phyloP scores from a whole-genome alignment of 495 filamentous ascomycete species.

The Filosporella fistucella region DNA sequence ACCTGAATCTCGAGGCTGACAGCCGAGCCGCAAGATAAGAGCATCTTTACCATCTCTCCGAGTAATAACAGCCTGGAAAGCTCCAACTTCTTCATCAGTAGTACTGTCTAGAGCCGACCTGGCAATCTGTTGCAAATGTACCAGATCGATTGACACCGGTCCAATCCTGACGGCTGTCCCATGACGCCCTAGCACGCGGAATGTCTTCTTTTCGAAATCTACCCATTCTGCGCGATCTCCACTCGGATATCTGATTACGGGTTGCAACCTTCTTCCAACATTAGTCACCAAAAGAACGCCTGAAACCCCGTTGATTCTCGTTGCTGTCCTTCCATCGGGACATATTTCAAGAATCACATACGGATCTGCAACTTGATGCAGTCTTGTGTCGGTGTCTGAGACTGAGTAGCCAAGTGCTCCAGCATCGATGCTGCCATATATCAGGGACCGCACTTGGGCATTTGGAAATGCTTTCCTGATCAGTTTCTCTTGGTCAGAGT shows the following conservation, averaged over 20 bases:
- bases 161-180: background rate
- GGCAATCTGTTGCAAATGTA: too few relatives aligned
- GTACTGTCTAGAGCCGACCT: too few relatives aligned
- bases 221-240: constrained; percentile 2
- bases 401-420: constrained; percentile 1
- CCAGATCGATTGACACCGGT: background rate
- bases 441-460: background rate
- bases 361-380: background rate
- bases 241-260: background rate
- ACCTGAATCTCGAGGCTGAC: too few relatives aligned
- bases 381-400: background rate
- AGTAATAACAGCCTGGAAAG: too few relatives aligned
- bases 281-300: background rate
- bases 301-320: background rate
- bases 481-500: background rate
- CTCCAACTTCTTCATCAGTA: too few relatives aligned
- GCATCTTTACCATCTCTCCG: too few relatives aligned
- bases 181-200: background rate
- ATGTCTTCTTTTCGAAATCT: background rate
- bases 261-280: background rate
- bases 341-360: constrained; percentile 1
- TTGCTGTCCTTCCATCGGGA: background rate
- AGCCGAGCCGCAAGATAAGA: too few relatives aligned
- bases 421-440: background rate
- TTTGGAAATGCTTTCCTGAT: background rate